Evolutionary conservation across 2,329 filamentous ascomycete species (phyloP), one percentile per base, ranked within the genome.

Genomic region (Pseudogymnoascus sp.): DNA sequence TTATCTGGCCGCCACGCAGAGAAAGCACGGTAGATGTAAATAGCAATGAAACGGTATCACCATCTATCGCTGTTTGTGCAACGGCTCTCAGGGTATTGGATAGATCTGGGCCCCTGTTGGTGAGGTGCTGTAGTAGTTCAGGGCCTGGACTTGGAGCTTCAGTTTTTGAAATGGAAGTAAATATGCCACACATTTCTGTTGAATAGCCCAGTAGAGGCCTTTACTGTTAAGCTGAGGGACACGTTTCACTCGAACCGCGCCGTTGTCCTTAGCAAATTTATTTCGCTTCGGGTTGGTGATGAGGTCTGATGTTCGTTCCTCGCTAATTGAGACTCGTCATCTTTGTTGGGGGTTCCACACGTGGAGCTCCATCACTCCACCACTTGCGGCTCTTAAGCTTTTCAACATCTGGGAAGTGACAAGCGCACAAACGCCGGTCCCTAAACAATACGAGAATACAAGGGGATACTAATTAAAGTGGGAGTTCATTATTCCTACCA

Each of bases 1-100:
- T 84, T 59, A 94, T 72, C 65, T 83, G 78, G 59, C 85, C 82
- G 26, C 93, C 93, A 68, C 94, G 85, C n/a, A 99, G 79, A 3
- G 92, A 87, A n/a, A 97, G 83, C 0, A 99, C 93, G 0, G 92
- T 95, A 6, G 93, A 94, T 11, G 85, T 83, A 70, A 95, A 89
- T 14, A 79, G 81, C 65, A 93, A 68, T 67, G 78, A 76, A 64
- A 80, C 69, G 29, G 71, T 71, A 19, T 68, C 61, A 59, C 63
- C 63, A 41, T 71, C 70, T 59, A 67, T 63, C 11, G 62, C 11
- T 11, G 58, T 29, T 37, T 38, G 58, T 60, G 58, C 37, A 29
- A 60, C 58, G 11, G 33, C 31, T 60, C 45, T 33, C 26, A 60
- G 11, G 10, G 33, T 60, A 41, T 19, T 29, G 23, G 33, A 60